Base-by-base conservation (phyloP, 2,329 filamentous ascomycete genomes). In the Colletotrichum trifolii region DNA sequence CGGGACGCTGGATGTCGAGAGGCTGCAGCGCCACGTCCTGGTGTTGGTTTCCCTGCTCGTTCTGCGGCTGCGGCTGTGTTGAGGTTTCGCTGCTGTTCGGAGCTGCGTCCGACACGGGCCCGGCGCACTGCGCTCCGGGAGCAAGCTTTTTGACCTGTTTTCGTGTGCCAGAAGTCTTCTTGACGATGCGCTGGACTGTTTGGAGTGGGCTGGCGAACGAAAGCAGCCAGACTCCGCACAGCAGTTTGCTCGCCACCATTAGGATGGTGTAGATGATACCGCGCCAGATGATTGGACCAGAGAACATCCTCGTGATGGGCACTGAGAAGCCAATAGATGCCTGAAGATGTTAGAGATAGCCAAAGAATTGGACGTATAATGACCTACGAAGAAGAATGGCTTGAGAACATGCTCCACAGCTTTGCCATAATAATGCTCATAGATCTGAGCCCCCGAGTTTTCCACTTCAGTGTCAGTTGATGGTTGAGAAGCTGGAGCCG, bases 261-360 rank as follows among this genome's bases (percentile, higher is more conserved):
- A 96, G 77, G 0, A 89, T 68, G 0, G 89, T 82, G 70, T 94
- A 96, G 1, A 94, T 82, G 0, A 94, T 67, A 0, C 92, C 92
- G 10, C 87, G 86, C 92, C 91, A 96, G 2, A 94, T 76, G 0
- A 91, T 82, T 0, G 77, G 71, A 0, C 85, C 85, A 0, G 74
- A 73, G 70, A 94, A 95, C 82, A 96, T 88, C 6, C 86, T 77
- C 0, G 84, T 86, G 36, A 95, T 89, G 0, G 92, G 92, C 2
- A 96, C 91, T 0, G 91, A 89, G 72, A 95, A 94, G 0, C 92
- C 92, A 40, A 95, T 90, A 0, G 85, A 87, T 1, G 85, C 81
- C 81, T 83, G 0, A 2, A 1, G 1, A 2, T 25, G 40, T 71
- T 7, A 71, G 67, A 34, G 17, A 17, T 2, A 12, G 6, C 6